Evolutionary conservation across 257 asterid genomes (phyloP), one percentile per base, ranked within the genome.

Genomic region (Leonotis leonurus): DNA sequence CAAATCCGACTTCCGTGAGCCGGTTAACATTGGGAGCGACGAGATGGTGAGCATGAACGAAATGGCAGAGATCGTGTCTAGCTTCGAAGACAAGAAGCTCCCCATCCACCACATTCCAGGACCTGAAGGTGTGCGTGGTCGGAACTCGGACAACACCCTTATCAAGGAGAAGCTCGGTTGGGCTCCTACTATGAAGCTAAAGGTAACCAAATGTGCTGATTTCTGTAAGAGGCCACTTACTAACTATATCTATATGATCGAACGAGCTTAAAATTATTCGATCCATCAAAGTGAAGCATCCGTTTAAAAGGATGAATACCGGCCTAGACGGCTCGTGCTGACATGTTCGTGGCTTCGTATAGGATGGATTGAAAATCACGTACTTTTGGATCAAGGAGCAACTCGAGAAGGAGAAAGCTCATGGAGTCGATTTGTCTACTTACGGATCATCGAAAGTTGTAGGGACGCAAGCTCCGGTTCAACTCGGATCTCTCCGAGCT

Each of bases 31-130:
- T 6, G 96, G 96, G 54, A 89, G 95, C 9, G 95, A 89, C 60
- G 96, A 89, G 75, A 82, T 84, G 95, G 96, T 89, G 30, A 89
- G 96, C 86, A 89, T 89, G 96, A 89, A 89, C 33, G 96, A 84
- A 73, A 89, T 89, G 96, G 94, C 95, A 14, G 96, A 84, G 83
- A 89, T 89, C 29, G 88, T 89, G 49, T 78, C 73, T 25, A 76
- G 95, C 80, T 89, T 89, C 29, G 96, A 86, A 51, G 40, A 76
- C 66, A 87, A 87, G 86, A 83, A 68, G 33, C 82, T 83, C 27
- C 94, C 96, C 0, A 87, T 87, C 68, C 80, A 83, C 24, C 94
- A 85, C 73, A 85, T 87, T 71, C 96, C 94, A 0, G 96, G 96
- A 33, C 96, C 96, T 2, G 96, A 87, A 68, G 94, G 94, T 4